Evolutionary conservation across 1,284 basidiomycete genomes (phyloP).

Genomic region (Ustilago sp.): DNA sequence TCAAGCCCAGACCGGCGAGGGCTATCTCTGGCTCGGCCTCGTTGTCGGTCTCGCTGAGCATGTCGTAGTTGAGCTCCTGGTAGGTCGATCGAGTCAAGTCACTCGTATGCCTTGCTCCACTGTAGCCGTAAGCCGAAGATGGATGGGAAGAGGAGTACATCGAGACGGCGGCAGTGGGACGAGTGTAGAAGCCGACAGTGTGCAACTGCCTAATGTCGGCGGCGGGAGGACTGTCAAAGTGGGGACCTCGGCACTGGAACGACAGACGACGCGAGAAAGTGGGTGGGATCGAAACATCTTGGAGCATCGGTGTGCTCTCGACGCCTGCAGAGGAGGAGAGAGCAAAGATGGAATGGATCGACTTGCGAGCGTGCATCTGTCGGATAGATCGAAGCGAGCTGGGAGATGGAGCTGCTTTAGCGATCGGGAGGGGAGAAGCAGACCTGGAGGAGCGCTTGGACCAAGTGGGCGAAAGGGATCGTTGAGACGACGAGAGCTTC

Average conservation of each 20-base stretch:
- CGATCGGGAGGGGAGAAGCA: conserved; percentile 9
- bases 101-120: conserved; percentile 24
- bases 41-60: conserved; percentile 15
- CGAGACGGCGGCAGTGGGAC: conserved; percentile 11
- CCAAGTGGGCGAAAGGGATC: conserved; percentile 15
- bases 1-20: conserved; percentile 27
- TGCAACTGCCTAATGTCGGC: conserved; percentile 13
- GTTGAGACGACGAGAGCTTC: conserved; percentile 8
- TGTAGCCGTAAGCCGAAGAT: background rate
- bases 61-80: conserved; percentile 8
- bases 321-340: conserved; percentile 5
- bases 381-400: conserved; percentile 40
- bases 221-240: conserved; percentile 26
- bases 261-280: conserved; percentile 10
- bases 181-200: conserved; percentile 14
- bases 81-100: conserved; percentile 26
- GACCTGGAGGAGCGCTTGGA: conserved; percentile 16
- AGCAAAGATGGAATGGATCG: conserved; percentile 22
- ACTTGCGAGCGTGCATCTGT: conserved; percentile 33
- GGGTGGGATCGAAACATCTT: background rate
- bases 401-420: conserved; percentile 8
- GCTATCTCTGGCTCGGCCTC: background rate
- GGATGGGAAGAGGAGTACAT: conserved; percentile 10
- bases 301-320: background rate
- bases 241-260: conserved; percentile 35